Base-by-base conservation (phyloP, 129 eudicot species). In the Artemisia argyi region DNA sequence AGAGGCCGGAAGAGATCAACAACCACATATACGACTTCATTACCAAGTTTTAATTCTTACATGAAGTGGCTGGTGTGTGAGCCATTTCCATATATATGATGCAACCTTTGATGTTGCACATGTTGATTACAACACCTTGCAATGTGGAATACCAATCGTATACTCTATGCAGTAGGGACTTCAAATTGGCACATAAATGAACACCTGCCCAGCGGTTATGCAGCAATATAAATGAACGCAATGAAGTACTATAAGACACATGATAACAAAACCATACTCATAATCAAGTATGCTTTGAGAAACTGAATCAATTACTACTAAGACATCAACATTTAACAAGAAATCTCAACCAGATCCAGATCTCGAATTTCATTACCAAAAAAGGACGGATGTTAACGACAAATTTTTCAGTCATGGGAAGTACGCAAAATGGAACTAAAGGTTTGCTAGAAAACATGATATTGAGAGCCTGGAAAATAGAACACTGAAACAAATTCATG, bases 11-110 rank as follows among this genome's bases (percentile, higher is more conserved):
- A 7, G 88, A 91, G 80, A 61, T 87, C 49, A 85, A 72, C 76
- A 52, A 78, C 9, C 97, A 91, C 73, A 85, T 91, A 19, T 80
- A 81, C 47, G 91, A 91, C 64, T 91, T 87, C 84, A 72, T 91
- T 66, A 80, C 77, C 76, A 88, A 78, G 81, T 87, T 91, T 35
- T 66, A 66, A 50, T 9, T 22, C 10, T 39, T 6, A 39, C 2
- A 39, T 39, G 39, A 4, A 3, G 39, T 5, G 17, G 32, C 19
- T 39, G 69, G 0, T 64, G 69, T 2, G 11, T 10, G 4, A 14
- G 5, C 35, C 48, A 2, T 61, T 32, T 4, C 51, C 32, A 18
- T 2, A 47, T 20, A 15, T 19, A n/a, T 18, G 44, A 39, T 39
- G 9, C 44, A 39, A 39, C 44, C 44, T 5, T 5, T 39, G 44